Evolutionary conservation across 192 early-diverging fungal genomes (phyloP), one percentile per base, ranked within the genome.

Genomic region (Blastocladiella britannica): DNA sequence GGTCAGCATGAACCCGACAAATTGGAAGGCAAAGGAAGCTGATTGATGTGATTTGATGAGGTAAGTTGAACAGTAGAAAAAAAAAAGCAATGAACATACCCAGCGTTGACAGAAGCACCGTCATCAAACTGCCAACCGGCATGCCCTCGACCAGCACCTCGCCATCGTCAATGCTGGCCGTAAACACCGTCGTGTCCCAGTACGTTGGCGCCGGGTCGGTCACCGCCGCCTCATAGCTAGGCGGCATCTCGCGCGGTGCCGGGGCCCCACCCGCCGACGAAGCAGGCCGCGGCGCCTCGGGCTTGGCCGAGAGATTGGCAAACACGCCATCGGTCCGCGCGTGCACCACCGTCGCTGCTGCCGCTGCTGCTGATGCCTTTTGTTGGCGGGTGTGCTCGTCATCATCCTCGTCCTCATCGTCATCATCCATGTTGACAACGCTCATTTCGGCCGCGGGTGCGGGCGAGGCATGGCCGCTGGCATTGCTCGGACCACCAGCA

Each of bases 121-220:
- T 66, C 30, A 86, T 72, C 15, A 81, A 58, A 51, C 77, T 78
- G 7, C 92, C 92, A 7, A 91, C 88, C 3, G 93, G 89, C 58
- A 96, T 57, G 12, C 92, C 89, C 57, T 96, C 93, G 8, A 96
- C 82, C 6, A 92, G 66, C 4, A 96, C 66, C 63, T 89, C 81
- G 53, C 88, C 92, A 37, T 86, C 86, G 62, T 85, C 79, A 24
- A 67, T 63, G 12, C 79, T 79, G 28, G 82, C 73, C 8, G 79
- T 70, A 56, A 86, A 76, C 7, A 84, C 73, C 9, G 87, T 83
- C 0, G 87, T 84, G 66, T 86, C 82, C 67, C 80, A 78, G 64
- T 89, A 87, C 15, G 80, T 73, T 23, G 88, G 84, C 5, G 83
- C 68, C 53, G 77, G 70, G 64, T 89, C 85, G 26, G 71, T 70